A percentile compares a stretch with the other conserved stretches of the same genome.
Evolutionary conservation across 2,329 filamentous ascomycete species (phyloP).

Genomic region (Sarocladiaceae sp.): DNA sequence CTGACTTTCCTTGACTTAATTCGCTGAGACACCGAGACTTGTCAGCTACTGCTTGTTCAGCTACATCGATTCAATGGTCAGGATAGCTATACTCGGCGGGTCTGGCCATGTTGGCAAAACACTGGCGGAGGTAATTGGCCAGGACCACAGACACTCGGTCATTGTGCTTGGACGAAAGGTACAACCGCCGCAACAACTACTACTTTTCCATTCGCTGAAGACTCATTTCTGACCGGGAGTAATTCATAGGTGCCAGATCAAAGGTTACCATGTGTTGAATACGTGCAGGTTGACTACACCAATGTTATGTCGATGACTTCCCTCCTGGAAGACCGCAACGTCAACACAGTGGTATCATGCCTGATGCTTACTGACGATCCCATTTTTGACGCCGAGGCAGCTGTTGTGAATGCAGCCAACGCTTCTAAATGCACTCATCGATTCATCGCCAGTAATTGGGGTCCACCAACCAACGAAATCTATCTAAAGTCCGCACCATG

Average conservation of each 20-base stretch:
- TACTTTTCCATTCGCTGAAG: neutral
- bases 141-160: conserved; percentile 2
- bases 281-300: conserved; percentile 5
- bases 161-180: conserved; percentile 1
- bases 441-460: conserved; percentile 10
- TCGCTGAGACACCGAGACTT: too few species aligned
- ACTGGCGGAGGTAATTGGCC: neutral
- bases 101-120: conserved; percentile 2
- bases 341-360: conserved; percentile 9
- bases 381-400: neutral
- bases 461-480: neutral
- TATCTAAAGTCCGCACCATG: neutral
- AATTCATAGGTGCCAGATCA: neutral
- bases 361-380: neutral
- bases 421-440: neutral
- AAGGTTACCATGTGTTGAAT: neutral
- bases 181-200: neutral
- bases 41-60: too few species aligned
- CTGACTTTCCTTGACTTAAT: too few species aligned
- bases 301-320: neutral
- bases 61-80: conserved; percentile 2
- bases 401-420: conserved; percentile 5
- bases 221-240: neutral
- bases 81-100: conserved; percentile 3
- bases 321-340: conserved; percentile 3